Percentiles rank a stretch among this genome's conserved stretches.
These are phyloP conservation scores for Aspergillus proliferans DNA, from an alignment of 2,329 filamentous ascomycete genomes.

Conservation along the genomic window DNA sequence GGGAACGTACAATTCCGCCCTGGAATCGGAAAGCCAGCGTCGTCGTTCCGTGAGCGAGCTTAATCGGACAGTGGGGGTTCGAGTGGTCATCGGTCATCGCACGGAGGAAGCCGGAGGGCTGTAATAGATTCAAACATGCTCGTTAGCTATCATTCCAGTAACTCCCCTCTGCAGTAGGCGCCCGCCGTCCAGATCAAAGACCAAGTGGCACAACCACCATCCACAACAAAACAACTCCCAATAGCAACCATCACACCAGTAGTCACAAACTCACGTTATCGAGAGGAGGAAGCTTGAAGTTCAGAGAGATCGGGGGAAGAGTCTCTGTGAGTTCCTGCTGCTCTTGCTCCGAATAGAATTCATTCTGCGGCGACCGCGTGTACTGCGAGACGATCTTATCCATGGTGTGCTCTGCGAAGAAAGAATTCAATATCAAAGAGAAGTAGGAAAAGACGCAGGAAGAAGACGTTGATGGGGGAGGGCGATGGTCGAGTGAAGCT, in stretches of 20 bases:
- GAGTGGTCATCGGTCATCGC: slow-evolving; percentile 95
- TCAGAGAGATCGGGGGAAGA: slow-evolving; percentile 73
- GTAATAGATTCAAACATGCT: slow-evolving; percentile 6
- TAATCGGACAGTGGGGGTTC: slow-evolving; percentile 96
- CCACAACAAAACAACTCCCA: background rate
- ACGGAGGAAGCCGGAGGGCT: slow-evolving; percentile 92
- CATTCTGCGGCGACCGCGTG: slow-evolving; percentile 70
- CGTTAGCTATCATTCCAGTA: slow-evolving; percentile 2
- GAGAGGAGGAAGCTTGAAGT: slow-evolving; percentile 91
- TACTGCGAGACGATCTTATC: slow-evolving; percentile 90
- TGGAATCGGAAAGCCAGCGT: slow-evolving; percentile 97
- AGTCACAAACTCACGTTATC: slow-evolving; percentile 61
- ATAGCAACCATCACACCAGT: slow-evolving; percentile 2
- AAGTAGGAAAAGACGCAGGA: slow-evolving; percentile 3
- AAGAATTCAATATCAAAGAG: background rate
- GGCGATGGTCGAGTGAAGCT: slow-evolving; percentile 10
- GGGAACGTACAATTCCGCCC: slow-evolving; percentile 65
- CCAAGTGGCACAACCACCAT: background rate
- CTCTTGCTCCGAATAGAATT: slow-evolving; percentile 65
- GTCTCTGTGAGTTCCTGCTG: slow-evolving; percentile 67
- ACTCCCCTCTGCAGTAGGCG: background rate
- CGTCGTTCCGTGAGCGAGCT: slow-evolving; percentile 97
- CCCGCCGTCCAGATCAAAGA: background rate
- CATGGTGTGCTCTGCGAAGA: slow-evolving; percentile 51
- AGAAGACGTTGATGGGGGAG: slow-evolving; percentile 8